Percentiles rank a stretch among this genome's conserved stretches.
These are phyloP conservation scores for Gomphus bonarii DNA, from an alignment of 1,284 basidiomycete genomes.

Conservation along the genomic window DNA sequence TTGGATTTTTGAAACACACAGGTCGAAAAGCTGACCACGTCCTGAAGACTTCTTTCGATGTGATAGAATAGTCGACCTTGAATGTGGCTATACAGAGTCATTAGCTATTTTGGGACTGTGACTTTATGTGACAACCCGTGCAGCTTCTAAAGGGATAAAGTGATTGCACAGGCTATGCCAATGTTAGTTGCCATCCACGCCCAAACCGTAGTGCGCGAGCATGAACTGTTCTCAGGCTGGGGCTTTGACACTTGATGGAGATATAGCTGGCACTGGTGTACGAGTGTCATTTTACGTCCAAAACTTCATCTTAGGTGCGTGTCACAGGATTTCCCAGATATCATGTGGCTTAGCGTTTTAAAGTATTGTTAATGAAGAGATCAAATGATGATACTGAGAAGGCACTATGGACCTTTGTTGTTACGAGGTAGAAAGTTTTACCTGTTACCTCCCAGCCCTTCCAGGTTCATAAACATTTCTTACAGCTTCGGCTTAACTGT, in stretches of 20 bases:
- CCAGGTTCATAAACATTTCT: background rate
- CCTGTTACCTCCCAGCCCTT: background rate
- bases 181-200: background rate
- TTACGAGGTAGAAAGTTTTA: slow-evolving; percentile 19
- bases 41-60: slow-evolving; percentile 53
- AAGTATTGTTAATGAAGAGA: slow-evolving; percentile 28
- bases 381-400: slow-evolving; percentile 26
- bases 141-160: background rate
- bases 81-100: background rate
- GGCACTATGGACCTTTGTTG: slow-evolving; percentile 31
- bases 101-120: background rate
- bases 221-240: background rate
- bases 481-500: slow-evolving; percentile 26
- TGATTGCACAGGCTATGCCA: background rate
- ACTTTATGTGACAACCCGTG: background rate
- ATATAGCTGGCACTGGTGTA: slow-evolving; percentile 32
- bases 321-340: background rate
- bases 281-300: slow-evolving; percentile 33
- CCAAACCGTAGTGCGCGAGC: background rate
- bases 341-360: background rate
- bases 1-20: slow-evolving; percentile 71
- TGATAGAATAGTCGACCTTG: background rate
- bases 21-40: slow-evolving; percentile 69
- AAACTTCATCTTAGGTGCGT: slow-evolving; percentile 26
- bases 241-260: slow-evolving; percentile 9